Evolutionary conservation across 768 basidiomycete species (phyloP), one percentile per base, ranked within the genome.

Genomic region (Suillus bovinus): DNA sequence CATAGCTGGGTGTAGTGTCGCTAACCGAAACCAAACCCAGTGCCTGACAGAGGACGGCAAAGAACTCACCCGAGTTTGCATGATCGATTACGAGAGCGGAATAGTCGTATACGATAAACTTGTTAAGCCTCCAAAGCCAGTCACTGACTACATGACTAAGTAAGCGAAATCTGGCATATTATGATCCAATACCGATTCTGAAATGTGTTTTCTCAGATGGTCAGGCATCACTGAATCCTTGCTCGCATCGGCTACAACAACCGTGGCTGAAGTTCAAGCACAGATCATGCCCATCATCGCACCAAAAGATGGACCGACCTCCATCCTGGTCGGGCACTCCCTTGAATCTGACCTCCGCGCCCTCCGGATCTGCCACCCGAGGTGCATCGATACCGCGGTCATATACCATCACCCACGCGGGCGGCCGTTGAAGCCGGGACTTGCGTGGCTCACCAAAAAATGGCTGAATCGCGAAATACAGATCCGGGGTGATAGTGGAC

Each of bases 371-470:
- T 85, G 87, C 66, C 95, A 98, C 69, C 87, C 94, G 0, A 78
- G 84, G 57, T 94, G 94, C 70, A 91, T 98, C 69, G 96, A 99
- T 71, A 98, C 96, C 2, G 91, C 94, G 0, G 71, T 99, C 5
- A 73, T 90, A 11, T 99, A 88, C 77, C 91, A 95, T 71, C 96
- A 99, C 76, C 94, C 96, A 0, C 88, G 94, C 22, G 95, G 96
- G 1, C 85, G 93, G 44, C 95, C 96, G 0, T 85, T 94, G 64
- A 99, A 98, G 76, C 94, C 96, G 0, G 94, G 93, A 1, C 83
- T 99, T 8, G 95, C 95, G n/a, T 98, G 94, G 94, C 85, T 99
- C 50, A 93, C 93, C 50, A 91, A 92, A 71, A 94, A 93, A 71
- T 98, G 94, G 94, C 89, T 93, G 61, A 85, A 84, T 13, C 84